phyloP scores from a whole-genome alignment of 495 filamentous ascomycete species.

The Cercophora samala region DNA sequence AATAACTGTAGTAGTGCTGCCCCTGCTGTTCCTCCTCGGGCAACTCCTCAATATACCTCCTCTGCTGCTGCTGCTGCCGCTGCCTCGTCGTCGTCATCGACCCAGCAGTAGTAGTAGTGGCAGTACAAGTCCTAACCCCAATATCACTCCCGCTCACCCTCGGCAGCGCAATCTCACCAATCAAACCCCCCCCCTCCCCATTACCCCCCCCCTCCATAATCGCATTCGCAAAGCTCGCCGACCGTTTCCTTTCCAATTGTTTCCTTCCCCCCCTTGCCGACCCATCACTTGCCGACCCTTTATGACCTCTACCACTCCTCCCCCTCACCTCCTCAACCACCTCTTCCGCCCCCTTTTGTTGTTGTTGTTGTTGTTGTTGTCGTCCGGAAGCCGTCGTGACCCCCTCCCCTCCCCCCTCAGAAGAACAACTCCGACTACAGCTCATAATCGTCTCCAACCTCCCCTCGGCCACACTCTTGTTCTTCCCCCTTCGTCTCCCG shows the following conservation, averaged over 20 bases:
- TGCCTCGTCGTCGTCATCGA: neutral
- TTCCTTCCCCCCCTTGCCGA: conserved; percentile 23
- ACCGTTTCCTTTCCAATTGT: conserved; percentile 37
- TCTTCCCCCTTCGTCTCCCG: conserved; percentile 8
- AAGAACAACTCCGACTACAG: conserved; percentile 46
- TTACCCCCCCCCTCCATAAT: conserved; percentile 36
- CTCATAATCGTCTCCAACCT: conserved; percentile 58
- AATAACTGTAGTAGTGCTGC: neutral
- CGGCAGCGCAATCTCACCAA: conserved; percentile 48
- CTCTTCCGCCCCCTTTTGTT: conserved; percentile 49
- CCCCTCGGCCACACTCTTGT: conserved; percentile 44
- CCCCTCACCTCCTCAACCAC: conserved; percentile 49
- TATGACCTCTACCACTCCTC: no score
- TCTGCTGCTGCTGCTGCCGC: neutral
- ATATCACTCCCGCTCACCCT: conserved; percentile 43
- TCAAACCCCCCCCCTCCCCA: conserved; percentile 15
- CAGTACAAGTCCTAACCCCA: conserved; percentile 32
- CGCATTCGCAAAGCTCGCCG: conserved; percentile 45
- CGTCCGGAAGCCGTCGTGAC: no score
- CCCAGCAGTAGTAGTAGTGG: no score
- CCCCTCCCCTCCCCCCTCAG: conserved; percentile 46
- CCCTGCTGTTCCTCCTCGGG: neutral
- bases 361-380: no score
- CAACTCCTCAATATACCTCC: neutral
- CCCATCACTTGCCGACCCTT: no score